Evolutionary conservation across 768 basidiomycete genomes (phyloP), one percentile per base, ranked within the genome.

Genomic region (Neoboletus brunneissimus): DNA sequence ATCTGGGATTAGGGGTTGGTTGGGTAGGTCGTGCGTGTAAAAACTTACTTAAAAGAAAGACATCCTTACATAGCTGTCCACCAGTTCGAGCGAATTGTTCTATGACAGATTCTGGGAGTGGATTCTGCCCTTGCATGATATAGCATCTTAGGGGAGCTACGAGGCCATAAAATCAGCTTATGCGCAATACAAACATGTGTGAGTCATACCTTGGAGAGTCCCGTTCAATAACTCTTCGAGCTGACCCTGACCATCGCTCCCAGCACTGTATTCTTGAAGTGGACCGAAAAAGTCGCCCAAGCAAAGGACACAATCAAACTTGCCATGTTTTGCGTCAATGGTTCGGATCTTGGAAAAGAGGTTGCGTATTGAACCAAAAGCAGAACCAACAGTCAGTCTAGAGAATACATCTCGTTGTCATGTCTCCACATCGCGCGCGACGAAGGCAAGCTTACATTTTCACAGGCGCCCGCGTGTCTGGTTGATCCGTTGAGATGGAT

Each of bases 311-410:
- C 91, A 80, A 66, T 93, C 89, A 68, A 98, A 98, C 68, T 90
- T 91, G 58, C 94, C 94, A 72, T 97, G 91, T 74, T 96, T 97
- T 52, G 84, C 79, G 75, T 98, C 86, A 62, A 97, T 91, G 29
- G 83, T 74, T 57, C 83, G 86, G 64, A 98, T 81, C 77, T 94
- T 97, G 55, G 81, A 70, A 65, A 92, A 87, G 29, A 95, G 77
- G n/a, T 84, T 80, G 32, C 78, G 73, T 66, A 97, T 84, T 1
- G 83, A 81, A 27, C 94, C 94, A 34, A 78, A 74, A 7, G 89
- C 85, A 49, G 94, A 85, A 16, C 94, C 94, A 43, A 95, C 85
- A 6, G 90, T 86, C 53, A 97, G 76, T 61, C 85, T 86, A 48
- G 6, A 46, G 5, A 25, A 23, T 20, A 34, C 9, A 5, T 11